These are phyloP conservation scores for Eucalyptus marginata DNA, from an alignment of 345 rosid species.

Conservation along the genomic window DNA sequence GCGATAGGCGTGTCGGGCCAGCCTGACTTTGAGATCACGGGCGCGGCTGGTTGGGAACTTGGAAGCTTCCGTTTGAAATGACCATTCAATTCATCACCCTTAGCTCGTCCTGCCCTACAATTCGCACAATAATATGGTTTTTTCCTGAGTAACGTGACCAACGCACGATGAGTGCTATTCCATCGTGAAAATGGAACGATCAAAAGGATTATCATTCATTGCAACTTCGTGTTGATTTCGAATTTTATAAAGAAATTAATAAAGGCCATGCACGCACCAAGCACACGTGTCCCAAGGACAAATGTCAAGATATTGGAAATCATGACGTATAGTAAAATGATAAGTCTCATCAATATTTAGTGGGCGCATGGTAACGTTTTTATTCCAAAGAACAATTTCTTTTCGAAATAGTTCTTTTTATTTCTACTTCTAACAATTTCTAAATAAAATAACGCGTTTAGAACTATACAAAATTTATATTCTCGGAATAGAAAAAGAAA, in stretches of 20 bases:
- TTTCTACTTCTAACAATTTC: no score
- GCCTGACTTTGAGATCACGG: not conserved
- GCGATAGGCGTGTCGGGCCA: not conserved
- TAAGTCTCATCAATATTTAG: not conserved
- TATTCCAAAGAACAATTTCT: no score
- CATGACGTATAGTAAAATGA: rapidly evolving
- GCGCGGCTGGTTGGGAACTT: not conserved
- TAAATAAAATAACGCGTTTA: no score
- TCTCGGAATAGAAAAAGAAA: no score
- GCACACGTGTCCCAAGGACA: rapidly evolving
- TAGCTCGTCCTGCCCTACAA: no score
- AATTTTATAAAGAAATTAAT: not conserved
- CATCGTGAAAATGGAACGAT: not conserved
- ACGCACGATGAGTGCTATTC: not conserved
- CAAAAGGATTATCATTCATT: not conserved
- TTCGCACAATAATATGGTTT: no score
- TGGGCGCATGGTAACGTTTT: no score
- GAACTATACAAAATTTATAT: no score
- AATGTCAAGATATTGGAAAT: not conserved
- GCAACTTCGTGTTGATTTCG: not conserved
- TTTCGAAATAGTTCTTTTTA: no score
- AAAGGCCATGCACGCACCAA: not conserved
- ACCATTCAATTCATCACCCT: no score
- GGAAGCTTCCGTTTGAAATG: no score
- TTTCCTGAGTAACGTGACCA: not conserved